Evolutionary conservation across 2,329 filamentous ascomycete species (phyloP).

Genomic region (Ampelomyces quisqualis): DNA sequence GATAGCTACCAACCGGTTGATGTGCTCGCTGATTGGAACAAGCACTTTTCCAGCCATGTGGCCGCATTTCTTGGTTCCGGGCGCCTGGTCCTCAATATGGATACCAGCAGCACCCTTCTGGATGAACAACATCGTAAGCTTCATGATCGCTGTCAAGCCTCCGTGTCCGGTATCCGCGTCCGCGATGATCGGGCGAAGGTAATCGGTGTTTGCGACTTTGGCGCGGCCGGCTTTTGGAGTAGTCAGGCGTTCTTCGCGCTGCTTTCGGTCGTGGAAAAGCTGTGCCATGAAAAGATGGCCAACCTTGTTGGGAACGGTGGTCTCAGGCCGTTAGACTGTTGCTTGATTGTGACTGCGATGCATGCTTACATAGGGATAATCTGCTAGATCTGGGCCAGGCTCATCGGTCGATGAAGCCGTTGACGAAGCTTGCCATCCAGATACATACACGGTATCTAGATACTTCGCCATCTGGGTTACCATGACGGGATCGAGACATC

Average conservation of each 20-base stretch:
- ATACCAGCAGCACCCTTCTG: slow-evolving; percentile 97
- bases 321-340: slow-evolving; percentile 54
- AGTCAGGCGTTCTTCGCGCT: slow-evolving; percentile 88
- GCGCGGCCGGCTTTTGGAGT: slow-evolving; percentile 70
- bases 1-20: slow-evolving; percentile 95
- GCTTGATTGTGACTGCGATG: neutral
- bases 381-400: slow-evolving; percentile 94
- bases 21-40: slow-evolving; percentile 95
- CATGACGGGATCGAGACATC: slow-evolving; percentile 97
- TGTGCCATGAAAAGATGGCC: slow-evolving; percentile 97
- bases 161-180: slow-evolving; percentile 98
- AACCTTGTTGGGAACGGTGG: slow-evolving; percentile 98
- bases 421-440: slow-evolving; percentile 97
- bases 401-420: slow-evolving; percentile 94
- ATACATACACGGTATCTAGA: slow-evolving; percentile 97
- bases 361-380: slow-evolving; percentile 68
- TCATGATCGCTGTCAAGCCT: slow-evolving; percentile 98
- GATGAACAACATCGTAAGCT: slow-evolving; percentile 95
- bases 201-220: slow-evolving; percentile 80
- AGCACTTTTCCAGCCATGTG: slow-evolving; percentile 99
- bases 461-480: slow-evolving; percentile 99
- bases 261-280: slow-evolving; percentile 98
- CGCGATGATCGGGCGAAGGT: slow-evolving; percentile 91
- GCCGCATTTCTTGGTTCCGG: slow-evolving; percentile 98
- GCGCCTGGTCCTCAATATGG: slow-evolving; percentile 97